Conservation (phyloP, 2,329 filamentous ascomycete genomes). For the Diaporthe ampelina region DNA sequence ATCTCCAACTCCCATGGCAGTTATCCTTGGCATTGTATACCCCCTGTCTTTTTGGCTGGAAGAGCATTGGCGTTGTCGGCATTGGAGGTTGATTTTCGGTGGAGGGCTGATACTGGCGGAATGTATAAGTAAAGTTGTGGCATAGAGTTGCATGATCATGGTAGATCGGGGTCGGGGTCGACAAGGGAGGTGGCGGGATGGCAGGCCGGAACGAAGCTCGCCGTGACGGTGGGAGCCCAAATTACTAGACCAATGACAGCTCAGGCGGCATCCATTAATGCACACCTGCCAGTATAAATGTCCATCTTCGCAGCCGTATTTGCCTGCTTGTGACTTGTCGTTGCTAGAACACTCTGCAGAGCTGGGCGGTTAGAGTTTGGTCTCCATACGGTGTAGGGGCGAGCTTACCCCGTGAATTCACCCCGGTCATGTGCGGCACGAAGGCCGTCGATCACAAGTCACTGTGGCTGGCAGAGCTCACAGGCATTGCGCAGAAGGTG, state of each 20-base stretch:
- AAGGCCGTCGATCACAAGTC: neutral
- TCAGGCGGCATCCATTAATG: slow-evolving; percentile 7
- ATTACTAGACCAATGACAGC: slow-evolving; percentile 30
- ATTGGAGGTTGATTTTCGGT: slow-evolving; percentile 30
- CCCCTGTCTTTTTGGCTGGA: slow-evolving; percentile 32
- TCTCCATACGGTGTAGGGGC: neutral
- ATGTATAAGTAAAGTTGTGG: slow-evolving; percentile 31
- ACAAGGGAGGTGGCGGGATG: neutral
- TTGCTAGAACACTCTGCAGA: neutral
- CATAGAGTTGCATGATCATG: slow-evolving; percentile 23
- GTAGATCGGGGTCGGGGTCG: slow-evolving; percentile 17
- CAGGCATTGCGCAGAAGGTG: neutral
- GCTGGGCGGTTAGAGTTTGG: slow-evolving; percentile 23
- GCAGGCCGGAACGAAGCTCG: slow-evolving; percentile 10
- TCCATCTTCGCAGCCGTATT: neutral
- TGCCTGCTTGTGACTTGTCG: neutral
- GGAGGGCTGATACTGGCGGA: slow-evolving; percentile 7
- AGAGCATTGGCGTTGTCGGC: slow-evolving; percentile 40
- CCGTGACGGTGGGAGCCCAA: slow-evolving; percentile 8
- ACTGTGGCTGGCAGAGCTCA: neutral
- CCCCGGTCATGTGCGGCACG: neutral
- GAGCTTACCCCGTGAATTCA: slow-evolving; percentile 29
- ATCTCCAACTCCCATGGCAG: slow-evolving; percentile 20
- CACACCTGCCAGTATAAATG: neutral
- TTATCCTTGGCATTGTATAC: slow-evolving; percentile 38